Conservation (phyloP, 2,329 filamentous ascomycete species). For the Pseudogymnoascus sp. region DNA sequence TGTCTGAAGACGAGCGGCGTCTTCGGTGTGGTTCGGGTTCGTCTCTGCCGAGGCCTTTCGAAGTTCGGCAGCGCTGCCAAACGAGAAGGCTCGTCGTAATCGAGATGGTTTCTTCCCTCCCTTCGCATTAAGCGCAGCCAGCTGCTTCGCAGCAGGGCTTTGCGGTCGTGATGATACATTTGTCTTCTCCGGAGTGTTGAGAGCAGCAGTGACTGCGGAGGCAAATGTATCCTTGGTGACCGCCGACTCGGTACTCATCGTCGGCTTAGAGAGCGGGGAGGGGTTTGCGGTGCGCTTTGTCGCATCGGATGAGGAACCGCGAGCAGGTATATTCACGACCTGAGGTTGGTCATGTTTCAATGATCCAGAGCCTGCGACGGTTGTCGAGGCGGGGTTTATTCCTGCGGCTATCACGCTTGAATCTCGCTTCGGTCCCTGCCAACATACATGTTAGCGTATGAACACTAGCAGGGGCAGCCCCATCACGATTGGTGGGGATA, state of each 20-base stretch:
- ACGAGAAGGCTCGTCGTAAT: slow-evolving; percentile 86
- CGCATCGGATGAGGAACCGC: slow-evolving; percentile 51
- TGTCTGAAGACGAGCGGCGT: slow-evolving; percentile 54
- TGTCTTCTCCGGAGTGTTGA: slow-evolving; percentile 23
- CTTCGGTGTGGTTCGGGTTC: slow-evolving; percentile 34
- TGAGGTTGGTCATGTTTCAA: slow-evolving; percentile 46
- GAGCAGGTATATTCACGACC: slow-evolving; percentile 50
- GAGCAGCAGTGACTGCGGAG: slow-evolving; percentile 28
- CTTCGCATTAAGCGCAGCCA: slow-evolving; percentile 80
- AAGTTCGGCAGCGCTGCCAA: slow-evolving; percentile 89
- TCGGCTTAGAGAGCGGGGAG: slow-evolving; percentile 66
- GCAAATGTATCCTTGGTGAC: slow-evolving; percentile 35
- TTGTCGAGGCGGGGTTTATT: slow-evolving; percentile 36
- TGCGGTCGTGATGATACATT: slow-evolving; percentile 15
- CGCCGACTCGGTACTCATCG: slow-evolving; percentile 48
- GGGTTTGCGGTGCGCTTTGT: slow-evolving; percentile 59
- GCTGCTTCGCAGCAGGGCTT: slow-evolving; percentile 67
- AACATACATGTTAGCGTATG: slow-evolving; percentile 17
- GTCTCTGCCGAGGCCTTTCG: slow-evolving; percentile 64
- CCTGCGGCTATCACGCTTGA: slow-evolving; percentile 34
- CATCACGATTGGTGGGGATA: slow-evolving; percentile 10
- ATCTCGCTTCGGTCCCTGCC: slow-evolving; percentile 53
- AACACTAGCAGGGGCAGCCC: slow-evolving; percentile 5
- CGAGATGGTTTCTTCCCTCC: slow-evolving; percentile 71
- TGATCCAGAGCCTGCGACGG: slow-evolving; percentile 30